These are phyloP conservation scores for Zelopaecilomyces penicillatus DNA, from an alignment of 2,329 filamentous ascomycete genomes.

Conservation along the genomic window DNA sequence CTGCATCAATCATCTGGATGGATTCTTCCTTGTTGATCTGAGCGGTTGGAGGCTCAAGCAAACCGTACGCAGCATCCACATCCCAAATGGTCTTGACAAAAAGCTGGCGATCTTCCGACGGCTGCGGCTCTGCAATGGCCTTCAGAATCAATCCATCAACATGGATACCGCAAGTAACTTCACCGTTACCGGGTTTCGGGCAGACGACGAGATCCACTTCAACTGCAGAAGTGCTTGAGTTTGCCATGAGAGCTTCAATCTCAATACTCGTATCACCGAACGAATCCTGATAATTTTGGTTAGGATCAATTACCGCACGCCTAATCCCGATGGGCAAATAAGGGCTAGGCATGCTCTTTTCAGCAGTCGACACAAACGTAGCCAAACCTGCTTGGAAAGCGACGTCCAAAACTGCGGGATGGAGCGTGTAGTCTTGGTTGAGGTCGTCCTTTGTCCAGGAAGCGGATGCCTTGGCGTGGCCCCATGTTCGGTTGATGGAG, in stretches of 20 bases:
- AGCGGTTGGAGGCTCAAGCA: neutral
- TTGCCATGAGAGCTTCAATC: neutral
- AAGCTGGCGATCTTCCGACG: neutral
- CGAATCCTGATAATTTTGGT: neutral
- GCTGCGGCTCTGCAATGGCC: neutral
- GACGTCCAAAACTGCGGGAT: neutral
- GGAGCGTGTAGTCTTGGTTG: neutral
- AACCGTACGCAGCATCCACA: neutral
- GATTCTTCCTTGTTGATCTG: neutral
- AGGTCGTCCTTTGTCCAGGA: neutral
- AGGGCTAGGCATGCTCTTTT: neutral
- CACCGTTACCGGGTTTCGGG: neutral
- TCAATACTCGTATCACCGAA: neutral
- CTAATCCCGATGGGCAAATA: neutral
- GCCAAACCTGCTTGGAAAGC: neutral
- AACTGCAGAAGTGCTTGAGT: neutral
- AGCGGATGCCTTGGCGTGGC: neutral
- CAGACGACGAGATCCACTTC: neutral
- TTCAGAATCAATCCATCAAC: neutral
- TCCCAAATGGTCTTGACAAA: constrained; percentile 1
- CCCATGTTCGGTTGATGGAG: neutral
- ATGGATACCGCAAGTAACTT: neutral
- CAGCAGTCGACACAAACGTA: neutral
- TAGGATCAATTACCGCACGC: neutral
- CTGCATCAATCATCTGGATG: neutral